Conservation (phyloP, 345 rosid genomes). For the Moricandia arvensis region DNA sequence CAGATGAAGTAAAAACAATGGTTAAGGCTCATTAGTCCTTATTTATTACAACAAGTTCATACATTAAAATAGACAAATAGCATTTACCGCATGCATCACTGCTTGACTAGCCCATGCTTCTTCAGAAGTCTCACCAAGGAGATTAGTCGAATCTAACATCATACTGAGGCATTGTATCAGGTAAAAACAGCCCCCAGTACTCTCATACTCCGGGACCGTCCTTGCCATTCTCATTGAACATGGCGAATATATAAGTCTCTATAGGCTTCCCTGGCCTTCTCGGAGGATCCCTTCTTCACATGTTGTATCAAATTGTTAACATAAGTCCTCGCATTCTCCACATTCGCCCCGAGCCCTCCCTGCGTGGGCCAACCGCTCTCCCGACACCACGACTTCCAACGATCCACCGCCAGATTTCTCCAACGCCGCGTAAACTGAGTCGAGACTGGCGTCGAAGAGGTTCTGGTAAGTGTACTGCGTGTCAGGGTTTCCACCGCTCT, state of each 20-base stretch:
- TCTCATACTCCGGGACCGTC: conserved; percentile 19
- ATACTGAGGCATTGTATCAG: conserved; percentile 33
- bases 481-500: neutral
- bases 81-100: neutral
- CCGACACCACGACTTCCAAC: conserved; percentile 43
- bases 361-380: conserved; percentile 47
- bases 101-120: conserved; percentile 25
- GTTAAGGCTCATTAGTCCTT: neutral
- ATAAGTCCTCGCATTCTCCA: conserved; percentile 36
- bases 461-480: conserved; percentile 12
- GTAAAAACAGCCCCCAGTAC: conserved; percentile 35
- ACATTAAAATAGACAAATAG: conserved; percentile 25
- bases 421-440: conserved; percentile 35
- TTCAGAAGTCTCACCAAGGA: neutral
- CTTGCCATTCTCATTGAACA: conserved; percentile 40
- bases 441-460: conserved; percentile 34
- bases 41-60: neutral
- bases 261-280: conserved; percentile 39
- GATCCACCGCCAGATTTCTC: conserved; percentile 38
- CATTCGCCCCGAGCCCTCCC: conserved; percentile 10
- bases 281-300: conserved; percentile 42
- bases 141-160: conserved; percentile 37
- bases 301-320: conserved; percentile 40
- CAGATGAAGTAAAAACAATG: neutral
- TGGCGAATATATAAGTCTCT: conserved; percentile 46